A percentile compares a stretch with the other conserved stretches of the same genome.
Evolutionary conservation across 176 grass and related monocot genomes (phyloP).

Genomic region (Triticum urartu): DNA sequence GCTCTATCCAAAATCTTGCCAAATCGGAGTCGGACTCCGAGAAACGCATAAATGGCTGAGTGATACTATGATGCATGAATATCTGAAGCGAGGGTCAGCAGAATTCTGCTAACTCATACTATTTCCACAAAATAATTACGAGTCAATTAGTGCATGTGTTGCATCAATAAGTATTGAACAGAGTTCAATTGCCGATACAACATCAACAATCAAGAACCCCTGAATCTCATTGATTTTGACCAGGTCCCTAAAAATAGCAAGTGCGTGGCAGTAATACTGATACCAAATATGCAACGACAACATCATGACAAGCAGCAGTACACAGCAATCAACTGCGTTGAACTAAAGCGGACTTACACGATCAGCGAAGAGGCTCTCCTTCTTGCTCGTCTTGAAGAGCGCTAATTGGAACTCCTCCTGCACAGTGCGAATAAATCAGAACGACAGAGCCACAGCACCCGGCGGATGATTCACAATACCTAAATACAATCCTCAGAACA

Average conservation of each 20-base stretch:
- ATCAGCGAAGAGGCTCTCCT: slow-evolving; percentile 87
- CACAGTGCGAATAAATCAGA: slow-evolving; percentile 14
- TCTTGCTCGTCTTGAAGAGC: slow-evolving; percentile 89
- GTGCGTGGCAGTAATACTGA: background rate
- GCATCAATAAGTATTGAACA: background rate
- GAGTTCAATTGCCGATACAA: background rate
- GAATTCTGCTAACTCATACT: background rate
- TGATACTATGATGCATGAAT: background rate
- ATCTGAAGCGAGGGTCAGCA: background rate
- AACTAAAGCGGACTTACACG: slow-evolving; percentile 40
- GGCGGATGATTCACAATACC: background rate
- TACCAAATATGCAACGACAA: background rate
- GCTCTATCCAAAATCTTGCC: background rate
- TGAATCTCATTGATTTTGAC: background rate
- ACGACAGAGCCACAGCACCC: background rate
- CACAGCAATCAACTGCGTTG: background rate
- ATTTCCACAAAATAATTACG: background rate
- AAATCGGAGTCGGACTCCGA: background rate
- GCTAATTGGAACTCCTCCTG: slow-evolving; percentile 93
- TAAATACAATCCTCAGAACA: background rate
- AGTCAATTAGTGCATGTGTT: background rate
- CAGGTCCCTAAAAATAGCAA: background rate
- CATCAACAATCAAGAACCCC: background rate
- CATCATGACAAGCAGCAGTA: background rate
- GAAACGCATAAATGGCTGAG: background rate